Conservation (phyloP, 2,329 filamentous ascomycete genomes). For the Cytospora piceicola region DNA sequence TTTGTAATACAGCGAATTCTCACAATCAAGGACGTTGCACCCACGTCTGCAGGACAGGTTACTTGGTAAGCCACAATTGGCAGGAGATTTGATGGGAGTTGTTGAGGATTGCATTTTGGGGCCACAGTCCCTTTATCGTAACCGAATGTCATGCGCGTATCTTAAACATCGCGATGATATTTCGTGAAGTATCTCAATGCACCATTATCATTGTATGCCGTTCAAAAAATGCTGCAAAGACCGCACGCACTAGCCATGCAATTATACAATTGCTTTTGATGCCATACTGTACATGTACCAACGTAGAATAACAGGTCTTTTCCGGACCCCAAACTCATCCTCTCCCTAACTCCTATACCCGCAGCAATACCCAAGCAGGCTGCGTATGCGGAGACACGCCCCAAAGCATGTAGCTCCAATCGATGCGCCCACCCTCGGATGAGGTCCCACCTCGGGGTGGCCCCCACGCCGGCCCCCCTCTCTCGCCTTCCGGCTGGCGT, state of each 20-base stretch:
- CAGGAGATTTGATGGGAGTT: too few relatives aligned
- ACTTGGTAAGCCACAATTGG: too few relatives aligned
- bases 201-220: constrained; percentile 11
- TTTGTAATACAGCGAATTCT: too few relatives aligned
- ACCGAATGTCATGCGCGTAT: not conserved
- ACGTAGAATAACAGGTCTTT: constrained; percentile 17
- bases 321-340: constrained; percentile 1
- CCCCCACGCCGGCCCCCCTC: not conserved
- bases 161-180: not conserved
- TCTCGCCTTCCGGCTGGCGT: not conserved
- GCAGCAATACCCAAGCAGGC: not conserved
- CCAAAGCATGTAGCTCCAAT: not conserved
- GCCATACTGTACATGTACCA: constrained; percentile 16
- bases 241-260: constrained; percentile 1
- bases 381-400: not conserved
- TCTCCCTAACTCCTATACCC: constrained; percentile 1
- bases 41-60: too few relatives aligned
- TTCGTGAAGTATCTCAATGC: not conserved
- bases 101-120: not conserved
- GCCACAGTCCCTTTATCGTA: not conserved
- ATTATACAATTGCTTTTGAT: constrained; percentile 12
- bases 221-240: constrained; percentile 7
- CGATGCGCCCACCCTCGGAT: constrained; percentile 3
- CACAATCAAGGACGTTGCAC: too few relatives aligned
- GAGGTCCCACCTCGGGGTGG: not conserved